Evolutionary conservation across 305 asterid species (phyloP).

Genomic region (Solanum hybrid): DNA sequence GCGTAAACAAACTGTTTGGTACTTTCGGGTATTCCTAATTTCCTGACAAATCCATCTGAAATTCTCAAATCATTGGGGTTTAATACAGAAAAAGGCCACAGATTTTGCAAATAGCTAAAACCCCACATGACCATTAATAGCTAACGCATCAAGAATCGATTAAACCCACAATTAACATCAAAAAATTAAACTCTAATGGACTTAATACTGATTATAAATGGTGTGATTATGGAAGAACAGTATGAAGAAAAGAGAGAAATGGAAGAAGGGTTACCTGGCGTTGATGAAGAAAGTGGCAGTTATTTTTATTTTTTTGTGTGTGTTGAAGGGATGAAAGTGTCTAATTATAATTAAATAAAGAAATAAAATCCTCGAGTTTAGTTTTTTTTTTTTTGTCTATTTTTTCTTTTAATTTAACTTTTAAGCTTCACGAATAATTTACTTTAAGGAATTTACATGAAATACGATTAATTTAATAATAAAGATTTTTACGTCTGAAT

Average conservation of each 20-base stretch:
- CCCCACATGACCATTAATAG: constrained; percentile 7
- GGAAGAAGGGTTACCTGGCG: background rate
- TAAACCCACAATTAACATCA: background rate
- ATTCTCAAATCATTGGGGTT: constrained; percentile 49
- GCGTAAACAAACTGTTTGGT: constrained; percentile 81
- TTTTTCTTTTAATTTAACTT: background rate
- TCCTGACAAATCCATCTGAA: constrained; percentile 57
- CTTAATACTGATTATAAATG: background rate
- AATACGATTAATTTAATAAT: background rate
- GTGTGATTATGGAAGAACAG: background rate
- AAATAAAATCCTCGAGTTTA: background rate
- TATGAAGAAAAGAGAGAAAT: background rate
- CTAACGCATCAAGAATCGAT: background rate
- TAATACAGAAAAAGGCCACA: constrained; percentile 65
- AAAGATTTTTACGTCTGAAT: too few relatives aligned
- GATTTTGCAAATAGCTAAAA: constrained; percentile 38
- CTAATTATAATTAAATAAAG: background rate
- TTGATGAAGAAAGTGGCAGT: background rate
- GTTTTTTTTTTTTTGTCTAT: background rate
- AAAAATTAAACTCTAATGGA: background rate
- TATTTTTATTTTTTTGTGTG: background rate
- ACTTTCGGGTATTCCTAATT: constrained; percentile 57
- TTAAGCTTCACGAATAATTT: background rate
- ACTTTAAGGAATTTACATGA: background rate
- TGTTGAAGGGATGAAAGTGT: background rate